Evolutionary conservation across 768 basidiomycete genomes (phyloP).

Genomic region (Crassisporium funariophilum): DNA sequence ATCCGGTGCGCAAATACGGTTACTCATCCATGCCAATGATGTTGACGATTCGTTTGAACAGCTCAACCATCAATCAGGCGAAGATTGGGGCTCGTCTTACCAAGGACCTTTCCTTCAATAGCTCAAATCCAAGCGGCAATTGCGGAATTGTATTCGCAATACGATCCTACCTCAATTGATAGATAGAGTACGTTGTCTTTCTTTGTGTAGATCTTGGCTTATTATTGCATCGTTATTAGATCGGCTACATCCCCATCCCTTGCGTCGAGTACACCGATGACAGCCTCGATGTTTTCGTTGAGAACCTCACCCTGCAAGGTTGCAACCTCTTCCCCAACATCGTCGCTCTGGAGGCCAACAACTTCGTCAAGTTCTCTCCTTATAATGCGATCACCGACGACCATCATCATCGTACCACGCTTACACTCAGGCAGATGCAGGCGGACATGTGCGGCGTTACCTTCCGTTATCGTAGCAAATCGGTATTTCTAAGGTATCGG

Average conservation of each 20-base stretch:
- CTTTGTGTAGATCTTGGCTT: background rate
- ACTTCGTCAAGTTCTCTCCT: constrained; percentile 84
- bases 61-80: constrained; percentile 55
- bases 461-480: constrained; percentile 89
- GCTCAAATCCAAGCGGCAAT: constrained; percentile 83
- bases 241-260: constrained; percentile 87
- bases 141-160: constrained; percentile 87
- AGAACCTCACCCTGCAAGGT: constrained; percentile 88
- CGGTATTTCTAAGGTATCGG: constrained; percentile 77
- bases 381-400: constrained; percentile 64
- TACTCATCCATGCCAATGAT: background rate
- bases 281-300: constrained; percentile 83
- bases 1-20: constrained; percentile 49
- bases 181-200: constrained; percentile 54
- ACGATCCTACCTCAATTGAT: constrained; percentile 83
- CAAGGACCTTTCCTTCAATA: constrained; percentile 79
- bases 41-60: background rate
- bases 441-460: constrained; percentile 93
- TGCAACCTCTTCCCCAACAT: constrained; percentile 88
- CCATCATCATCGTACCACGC: constrained; percentile 68
- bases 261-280: constrained; percentile 94
- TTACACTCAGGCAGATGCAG: constrained; percentile 85
- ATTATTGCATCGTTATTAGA: constrained; percentile 35
- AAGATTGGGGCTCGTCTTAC: constrained; percentile 83
- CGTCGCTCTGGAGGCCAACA: constrained; percentile 73